phyloP scores from a whole-genome alignment of 768 basidiomycete species.

The Boletus rubescentipes region DNA sequence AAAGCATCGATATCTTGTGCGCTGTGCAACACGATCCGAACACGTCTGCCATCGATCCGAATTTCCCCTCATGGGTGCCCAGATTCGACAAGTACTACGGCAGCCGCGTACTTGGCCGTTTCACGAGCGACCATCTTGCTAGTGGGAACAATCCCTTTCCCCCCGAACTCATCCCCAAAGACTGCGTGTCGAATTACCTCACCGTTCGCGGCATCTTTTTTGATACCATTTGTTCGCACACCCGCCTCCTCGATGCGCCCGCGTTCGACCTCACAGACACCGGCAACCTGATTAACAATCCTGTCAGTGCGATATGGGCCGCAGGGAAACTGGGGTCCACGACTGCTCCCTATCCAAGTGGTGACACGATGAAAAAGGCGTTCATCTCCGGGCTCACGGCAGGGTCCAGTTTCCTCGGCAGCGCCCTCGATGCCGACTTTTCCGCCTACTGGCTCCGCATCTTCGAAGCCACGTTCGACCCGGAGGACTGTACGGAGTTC shows the following conservation, averaged over 20 bases:
- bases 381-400: conserved; percentile 2
- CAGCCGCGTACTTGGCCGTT: conserved; percentile 2
- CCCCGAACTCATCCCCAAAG: not conserved
- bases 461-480: not conserved
- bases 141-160: not conserved
- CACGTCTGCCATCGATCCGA: not conserved
- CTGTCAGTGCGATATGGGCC: not conserved
- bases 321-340: not conserved
- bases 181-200: not conserved
- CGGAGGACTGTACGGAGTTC: not conserved
- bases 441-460: not conserved
- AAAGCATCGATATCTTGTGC: conserved; percentile 5
- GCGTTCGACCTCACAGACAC: not conserved
- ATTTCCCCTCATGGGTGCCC: conserved; percentile 9
- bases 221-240: not conserved
- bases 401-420: not conserved
- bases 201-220: conserved; percentile 4
- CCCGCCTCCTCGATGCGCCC: not conserved
- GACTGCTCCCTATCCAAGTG: not conserved
- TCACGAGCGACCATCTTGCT: not conserved
- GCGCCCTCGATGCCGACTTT: not conserved
- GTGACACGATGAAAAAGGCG: not conserved
- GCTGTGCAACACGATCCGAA: not conserved
- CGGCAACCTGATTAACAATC: not conserved
- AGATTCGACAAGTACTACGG: conserved; percentile 5